Evolutionary conservation across 2,329 filamentous ascomycete genomes (phyloP), one percentile per base, ranked within the genome.

Genomic region (Leptographium flavum): DNA sequence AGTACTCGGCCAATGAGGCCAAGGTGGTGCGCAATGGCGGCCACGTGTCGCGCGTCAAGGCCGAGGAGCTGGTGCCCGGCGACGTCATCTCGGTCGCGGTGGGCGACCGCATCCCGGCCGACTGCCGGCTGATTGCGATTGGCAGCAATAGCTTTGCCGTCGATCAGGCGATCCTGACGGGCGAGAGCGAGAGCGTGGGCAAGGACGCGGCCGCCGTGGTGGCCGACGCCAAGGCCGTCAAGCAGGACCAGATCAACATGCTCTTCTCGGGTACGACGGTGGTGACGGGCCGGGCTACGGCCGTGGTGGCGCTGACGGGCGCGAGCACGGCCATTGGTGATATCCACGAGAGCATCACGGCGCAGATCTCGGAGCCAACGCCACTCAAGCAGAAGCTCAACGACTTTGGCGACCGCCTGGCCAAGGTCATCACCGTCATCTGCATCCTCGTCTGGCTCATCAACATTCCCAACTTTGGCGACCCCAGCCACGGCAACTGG

Each of bases 301-400:
- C 92, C 37, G 68, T 96, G 44, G 92, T 98, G 23, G 88, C 87
- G 50, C 65, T 94, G 58, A 98, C 92, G 17, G 92, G 92, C 53
- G 74, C 80, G 40, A 84, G 79, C 57, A 98, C 92, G 23, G 92
- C 92, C 32, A 98, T 98, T 64, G 92, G 92, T 56, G 92, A 95
- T 61, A 98, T 98, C 52, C 92, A 98, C 61, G 92, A 96, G 66
- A 96, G 88, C 69, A 98, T 98, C 60, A 88, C 87, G 7, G 83
- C 90, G 32, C 93, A 98, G 64, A 98, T 98, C 57, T 96, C 90
- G 21, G 88, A 94, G 61, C 92, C 92, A 0, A 98, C 92, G 1
- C 92, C 92, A 14, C 66, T 98, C 55, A 98, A 98, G 72, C 87
- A 98, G 71, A 98, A 98, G 71, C 74, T 98, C 51, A 95, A 98